These are phyloP conservation scores for Epichloe amarillans DNA, from an alignment of 2,329 filamentous ascomycete genomes.

Conservation along the genomic window DNA sequence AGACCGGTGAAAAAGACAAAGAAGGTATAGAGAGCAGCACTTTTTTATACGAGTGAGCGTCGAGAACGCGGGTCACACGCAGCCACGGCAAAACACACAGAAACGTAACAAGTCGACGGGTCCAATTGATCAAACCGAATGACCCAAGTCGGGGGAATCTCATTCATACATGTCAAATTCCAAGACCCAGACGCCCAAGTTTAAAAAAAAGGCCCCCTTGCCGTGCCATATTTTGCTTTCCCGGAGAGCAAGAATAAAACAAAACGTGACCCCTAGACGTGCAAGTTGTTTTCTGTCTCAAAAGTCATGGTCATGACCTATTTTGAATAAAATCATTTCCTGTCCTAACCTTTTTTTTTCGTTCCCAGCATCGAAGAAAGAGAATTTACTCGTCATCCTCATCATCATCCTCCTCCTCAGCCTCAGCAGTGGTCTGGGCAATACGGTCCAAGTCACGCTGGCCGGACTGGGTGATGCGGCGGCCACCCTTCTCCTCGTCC, in stretches of 20 bases:
- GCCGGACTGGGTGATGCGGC: slow-evolving; percentile 93
- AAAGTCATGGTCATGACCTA: background rate
- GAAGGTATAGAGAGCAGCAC: too few relatives aligned
- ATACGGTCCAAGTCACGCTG: slow-evolving; percentile 99
- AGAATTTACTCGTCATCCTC: slow-evolving; percentile 50
- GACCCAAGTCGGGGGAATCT: slow-evolving; percentile 23
- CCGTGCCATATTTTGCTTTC: slow-evolving; percentile 2
- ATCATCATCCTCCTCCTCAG: slow-evolving; percentile 49
- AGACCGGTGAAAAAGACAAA: too few relatives aligned
- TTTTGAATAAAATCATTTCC: background rate
- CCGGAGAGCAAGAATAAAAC: background rate
- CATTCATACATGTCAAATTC: slow-evolving; percentile 28
- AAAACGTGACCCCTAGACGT: background rate
- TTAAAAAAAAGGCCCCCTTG: slow-evolving; percentile 4
- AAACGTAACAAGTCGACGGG: slow-evolving; percentile 11
- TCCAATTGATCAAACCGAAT: slow-evolving; percentile 23
- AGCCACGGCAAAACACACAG: background rate
- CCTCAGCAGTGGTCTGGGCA: slow-evolving; percentile 66
- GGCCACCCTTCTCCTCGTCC: slow-evolving; percentile 97
- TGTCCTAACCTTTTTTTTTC: background rate
- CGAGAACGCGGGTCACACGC: too few relatives aligned
- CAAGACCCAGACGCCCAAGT: slow-evolving; percentile 27
- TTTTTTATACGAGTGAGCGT: too few relatives aligned
- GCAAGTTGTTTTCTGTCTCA: background rate
- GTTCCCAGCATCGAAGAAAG: background rate